A percentile compares a stretch with the other conserved stretches of the same genome.
phyloP scores from a whole-genome alignment of 306 rosid species.

The Dalbergia cultrata region DNA sequence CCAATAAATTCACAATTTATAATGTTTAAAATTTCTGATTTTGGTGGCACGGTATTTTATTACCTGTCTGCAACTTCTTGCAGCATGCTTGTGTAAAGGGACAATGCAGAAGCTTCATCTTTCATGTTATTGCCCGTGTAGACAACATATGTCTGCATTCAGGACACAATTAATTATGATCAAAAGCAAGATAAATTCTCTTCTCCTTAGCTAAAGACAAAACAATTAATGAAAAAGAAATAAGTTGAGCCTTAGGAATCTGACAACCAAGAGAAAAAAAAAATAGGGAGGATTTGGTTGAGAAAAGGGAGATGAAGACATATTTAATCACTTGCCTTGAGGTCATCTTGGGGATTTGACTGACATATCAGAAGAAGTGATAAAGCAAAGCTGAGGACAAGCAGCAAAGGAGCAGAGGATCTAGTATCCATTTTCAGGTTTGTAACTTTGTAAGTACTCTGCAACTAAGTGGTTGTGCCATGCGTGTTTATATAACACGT shows the following conservation, averaged over 20 bases:
- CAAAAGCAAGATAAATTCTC: not conserved
- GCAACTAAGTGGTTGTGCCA: not conserved
- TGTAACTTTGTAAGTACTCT: too few relatives aligned
- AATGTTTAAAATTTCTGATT: not conserved
- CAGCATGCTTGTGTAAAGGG: slow-evolving; percentile 52
- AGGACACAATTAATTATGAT: not conserved
- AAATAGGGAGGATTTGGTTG: not conserved
- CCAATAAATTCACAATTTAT: not conserved
- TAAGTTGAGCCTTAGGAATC: not conserved
- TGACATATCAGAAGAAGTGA: slow-evolving; percentile 38
- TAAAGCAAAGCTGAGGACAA: slow-evolving; percentile 28
- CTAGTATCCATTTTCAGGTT: slow-evolving; percentile 23
- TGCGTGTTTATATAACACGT: not conserved
- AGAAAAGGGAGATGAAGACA: not conserved
- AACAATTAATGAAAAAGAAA: not conserved
- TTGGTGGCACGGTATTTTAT: not conserved
- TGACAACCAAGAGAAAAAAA: not conserved
- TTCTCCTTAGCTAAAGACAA: too few relatives aligned
- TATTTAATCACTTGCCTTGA: not conserved
- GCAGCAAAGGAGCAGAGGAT: not conserved
- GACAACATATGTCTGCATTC: slow-evolving; percentile 53
- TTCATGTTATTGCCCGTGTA: slow-evolving; percentile 48
- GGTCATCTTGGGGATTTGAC: slow-evolving; percentile 13
- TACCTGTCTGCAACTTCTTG: slow-evolving; percentile 52
- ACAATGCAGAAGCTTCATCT: slow-evolving; percentile 36